Conservation (phyloP, 2,329 filamentous ascomycete genomes). For the Furcasterigmium sp. region DNA sequence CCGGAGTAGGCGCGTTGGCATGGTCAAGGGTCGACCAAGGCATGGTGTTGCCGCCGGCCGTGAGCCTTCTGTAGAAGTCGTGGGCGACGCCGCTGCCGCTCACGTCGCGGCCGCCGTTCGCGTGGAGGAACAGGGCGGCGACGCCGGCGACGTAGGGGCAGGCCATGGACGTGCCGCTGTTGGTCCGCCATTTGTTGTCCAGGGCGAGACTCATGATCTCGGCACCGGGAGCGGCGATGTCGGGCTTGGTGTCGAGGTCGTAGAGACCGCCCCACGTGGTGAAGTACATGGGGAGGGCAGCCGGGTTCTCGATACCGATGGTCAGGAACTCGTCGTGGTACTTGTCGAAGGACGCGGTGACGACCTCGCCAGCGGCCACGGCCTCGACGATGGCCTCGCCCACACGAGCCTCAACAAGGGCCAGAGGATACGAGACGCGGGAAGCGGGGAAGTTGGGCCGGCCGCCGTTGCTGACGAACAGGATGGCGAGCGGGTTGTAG, state of each 20-base stretch:
- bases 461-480: too few relatives aligned
- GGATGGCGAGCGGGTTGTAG: too few relatives aligned
- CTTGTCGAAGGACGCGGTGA: too few relatives aligned
- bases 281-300: background rate
- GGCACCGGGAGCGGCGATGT: conserved; percentile 8
- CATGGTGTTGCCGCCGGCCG: conserved; percentile 18
- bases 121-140: background rate
- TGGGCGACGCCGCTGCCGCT: background rate
- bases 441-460: too few relatives aligned
- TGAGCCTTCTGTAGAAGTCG: background rate
- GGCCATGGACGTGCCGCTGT: conserved; percentile 2
- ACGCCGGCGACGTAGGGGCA: background rate
- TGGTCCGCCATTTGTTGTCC: conserved; percentile 11
- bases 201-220: conserved; percentile 6
- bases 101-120: background rate
- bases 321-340: too few relatives aligned
- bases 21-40: conserved; percentile 16
- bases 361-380: too few relatives aligned
- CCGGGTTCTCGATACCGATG: conserved; percentile 11
- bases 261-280: conserved; percentile 3
- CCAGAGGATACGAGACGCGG: too few relatives aligned
- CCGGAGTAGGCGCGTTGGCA: conserved; percentile 11
- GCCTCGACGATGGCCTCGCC: too few relatives aligned
- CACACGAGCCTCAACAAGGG: too few relatives aligned
- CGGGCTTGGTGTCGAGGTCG: conserved; percentile 8